These are phyloP conservation scores for Euphorbia neoarborescens DNA, from an alignment of 441 rosid species.

Conservation along the genomic window DNA sequence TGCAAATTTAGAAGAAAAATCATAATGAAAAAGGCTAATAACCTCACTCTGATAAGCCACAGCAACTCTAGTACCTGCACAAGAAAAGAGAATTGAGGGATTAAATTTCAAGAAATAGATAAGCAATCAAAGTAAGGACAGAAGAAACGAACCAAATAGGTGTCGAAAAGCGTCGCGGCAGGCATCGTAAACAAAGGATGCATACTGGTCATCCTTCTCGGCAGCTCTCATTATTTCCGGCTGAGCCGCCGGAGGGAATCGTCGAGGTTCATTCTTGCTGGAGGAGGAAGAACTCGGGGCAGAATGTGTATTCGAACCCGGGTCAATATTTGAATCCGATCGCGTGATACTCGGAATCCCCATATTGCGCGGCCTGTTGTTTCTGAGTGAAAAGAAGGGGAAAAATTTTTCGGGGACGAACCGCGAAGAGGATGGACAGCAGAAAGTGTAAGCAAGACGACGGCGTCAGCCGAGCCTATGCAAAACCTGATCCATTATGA, in stretches of 20 bases:
- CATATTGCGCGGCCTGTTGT: constrained; percentile 14
- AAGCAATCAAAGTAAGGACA: not conserved
- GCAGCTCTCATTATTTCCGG: constrained; percentile 98
- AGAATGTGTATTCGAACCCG: constrained; percentile 31
- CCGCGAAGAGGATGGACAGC: not conserved
- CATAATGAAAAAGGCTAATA: not conserved
- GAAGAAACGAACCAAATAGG: constrained; percentile 47
- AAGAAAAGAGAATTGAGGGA: not conserved
- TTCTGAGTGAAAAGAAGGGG: not conserved
- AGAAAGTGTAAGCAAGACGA: not conserved
- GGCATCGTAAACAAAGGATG: constrained; percentile 77
- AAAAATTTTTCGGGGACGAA: not conserved
- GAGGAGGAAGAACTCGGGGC: constrained; percentile 4
- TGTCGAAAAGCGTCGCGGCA: constrained; percentile 89
- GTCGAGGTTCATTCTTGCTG: constrained; percentile 29
- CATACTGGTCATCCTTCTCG: constrained; percentile 94
- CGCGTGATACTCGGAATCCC: constrained; percentile 22
- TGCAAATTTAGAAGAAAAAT: not conserved
- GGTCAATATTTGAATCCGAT: constrained; percentile 25
- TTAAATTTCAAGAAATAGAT: not conserved
- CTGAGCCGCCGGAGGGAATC: constrained; percentile 72
- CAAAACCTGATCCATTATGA: constrained; percentile 1
- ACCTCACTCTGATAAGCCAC: constrained; percentile 91
- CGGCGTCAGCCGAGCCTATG: not conserved
- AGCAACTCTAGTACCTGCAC: constrained; percentile 65